Conservation (phyloP, 805 yeast species). For the Yueomyces sp. region DNA sequence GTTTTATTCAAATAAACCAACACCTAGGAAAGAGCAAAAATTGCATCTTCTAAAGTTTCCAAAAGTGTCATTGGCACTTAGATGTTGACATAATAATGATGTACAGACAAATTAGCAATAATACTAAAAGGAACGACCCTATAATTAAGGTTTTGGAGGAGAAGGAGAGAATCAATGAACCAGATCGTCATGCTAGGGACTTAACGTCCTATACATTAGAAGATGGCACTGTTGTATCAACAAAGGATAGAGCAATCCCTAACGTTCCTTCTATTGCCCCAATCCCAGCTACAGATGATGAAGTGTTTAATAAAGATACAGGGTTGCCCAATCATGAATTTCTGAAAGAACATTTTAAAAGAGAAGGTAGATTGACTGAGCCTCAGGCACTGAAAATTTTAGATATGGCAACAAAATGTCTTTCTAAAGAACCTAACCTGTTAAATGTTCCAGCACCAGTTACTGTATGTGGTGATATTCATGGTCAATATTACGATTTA, state of each 20-base stretch:
- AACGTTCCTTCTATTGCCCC: constrained; percentile 57
- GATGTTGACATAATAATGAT: background rate
- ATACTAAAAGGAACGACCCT: background rate
- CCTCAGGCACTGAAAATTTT: constrained; percentile 60
- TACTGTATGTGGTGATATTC: constrained; percentile 94
- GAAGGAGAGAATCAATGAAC: background rate
- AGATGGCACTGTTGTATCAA: constrained; percentile 35
- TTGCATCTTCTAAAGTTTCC: too few relatives aligned
- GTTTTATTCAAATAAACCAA: too few relatives aligned
- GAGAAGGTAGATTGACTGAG: constrained; percentile 69
- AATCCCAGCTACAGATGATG: constrained; percentile 48
- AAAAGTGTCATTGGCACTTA: too few relatives aligned
- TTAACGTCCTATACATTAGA: constrained; percentile 32
- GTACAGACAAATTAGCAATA: background rate
- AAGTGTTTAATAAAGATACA: constrained; percentile 41
- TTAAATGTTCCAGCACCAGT: constrained; percentile 81
- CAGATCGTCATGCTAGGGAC: constrained; percentile 17
- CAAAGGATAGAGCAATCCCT: constrained; percentile 36
- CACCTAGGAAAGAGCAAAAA: too few relatives aligned
- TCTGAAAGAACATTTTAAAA: constrained; percentile 56
- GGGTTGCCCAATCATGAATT: constrained; percentile 66
- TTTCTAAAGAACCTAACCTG: constrained; percentile 65
- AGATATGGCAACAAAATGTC: constrained; percentile 45
- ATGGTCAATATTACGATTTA: constrained; percentile 87
- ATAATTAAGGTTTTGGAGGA: background rate